Evolutionary conservation across 805 yeast species (phyloP).

Genomic region (Metschnikowia vanudenii): DNA sequence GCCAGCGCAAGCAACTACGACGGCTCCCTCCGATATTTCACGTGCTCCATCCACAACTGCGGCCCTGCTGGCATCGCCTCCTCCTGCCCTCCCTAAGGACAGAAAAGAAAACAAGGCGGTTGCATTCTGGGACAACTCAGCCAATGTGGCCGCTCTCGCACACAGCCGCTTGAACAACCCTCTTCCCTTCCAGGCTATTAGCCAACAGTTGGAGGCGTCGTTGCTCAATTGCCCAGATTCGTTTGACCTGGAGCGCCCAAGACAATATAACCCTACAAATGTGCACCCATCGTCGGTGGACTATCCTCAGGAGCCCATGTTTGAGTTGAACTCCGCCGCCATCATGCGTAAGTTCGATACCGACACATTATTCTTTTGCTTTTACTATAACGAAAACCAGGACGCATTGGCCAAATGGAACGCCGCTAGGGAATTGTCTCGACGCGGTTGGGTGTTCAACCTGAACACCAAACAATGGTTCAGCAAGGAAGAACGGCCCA

Average conservation of each 20-base stretch:
- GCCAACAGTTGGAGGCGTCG: constrained; percentile 69
- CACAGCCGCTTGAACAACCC: constrained; percentile 51
- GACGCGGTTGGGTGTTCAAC: constrained; percentile 81
- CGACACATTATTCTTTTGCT: constrained; percentile 88
- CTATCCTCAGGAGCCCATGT: constrained; percentile 84
- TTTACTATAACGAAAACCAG: constrained; percentile 65
- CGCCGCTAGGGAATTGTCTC: constrained; percentile 76
- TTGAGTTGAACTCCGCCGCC: constrained; percentile 59
- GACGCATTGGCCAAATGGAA: constrained; percentile 39
- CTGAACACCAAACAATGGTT: constrained; percentile 78
- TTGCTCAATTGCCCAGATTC: constrained; percentile 91
- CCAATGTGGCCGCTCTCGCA: constrained; percentile 28
- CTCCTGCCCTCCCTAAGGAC: constrained; percentile 17
- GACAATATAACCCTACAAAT: constrained; percentile 68
- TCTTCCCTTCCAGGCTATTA: constrained; percentile 51
- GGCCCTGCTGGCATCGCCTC: constrained; percentile 18
- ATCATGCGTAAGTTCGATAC: constrained; percentile 71
- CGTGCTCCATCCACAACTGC: constrained; percentile 1
- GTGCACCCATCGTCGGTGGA: constrained; percentile 89
- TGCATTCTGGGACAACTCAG: constrained; percentile 24
- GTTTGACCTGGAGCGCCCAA: constrained; percentile 81
- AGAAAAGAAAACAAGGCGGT: constrained; percentile 2
- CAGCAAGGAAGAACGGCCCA: constrained; percentile 59
- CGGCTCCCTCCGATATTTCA: neutral
- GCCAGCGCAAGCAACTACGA: neutral